These are phyloP conservation scores for Spencermartinsiella europaea DNA, from an alignment of 805 yeast species.

Conservation along the genomic window DNA sequence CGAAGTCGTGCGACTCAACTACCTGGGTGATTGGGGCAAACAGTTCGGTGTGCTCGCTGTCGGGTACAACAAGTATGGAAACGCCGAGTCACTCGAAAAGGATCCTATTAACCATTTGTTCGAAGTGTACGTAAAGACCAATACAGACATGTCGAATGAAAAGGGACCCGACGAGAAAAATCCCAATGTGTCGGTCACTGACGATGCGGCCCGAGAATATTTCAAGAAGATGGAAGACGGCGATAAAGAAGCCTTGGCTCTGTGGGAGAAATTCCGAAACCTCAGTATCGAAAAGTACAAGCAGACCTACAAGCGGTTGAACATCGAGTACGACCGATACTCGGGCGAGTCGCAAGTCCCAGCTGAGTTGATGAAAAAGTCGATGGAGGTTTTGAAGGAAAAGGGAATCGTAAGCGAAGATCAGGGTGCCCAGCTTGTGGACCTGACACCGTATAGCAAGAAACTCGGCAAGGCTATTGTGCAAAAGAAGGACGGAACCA, in stretches of 20 bases:
- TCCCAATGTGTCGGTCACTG: constrained; percentile 38
- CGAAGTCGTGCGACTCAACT: constrained; percentile 88
- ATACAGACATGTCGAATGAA: constrained; percentile 66
- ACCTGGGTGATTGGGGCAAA: constrained; percentile 99
- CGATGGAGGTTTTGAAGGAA: constrained; percentile 55
- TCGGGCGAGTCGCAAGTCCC: constrained; percentile 96
- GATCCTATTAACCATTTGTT: constrained; percentile 95
- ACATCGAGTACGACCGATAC: constrained; percentile 80
- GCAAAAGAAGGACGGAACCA: constrained; percentile 92
- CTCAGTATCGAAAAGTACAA: constrained; percentile 81
- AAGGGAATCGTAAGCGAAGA: constrained; percentile 75
- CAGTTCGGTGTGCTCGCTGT: constrained; percentile 95
- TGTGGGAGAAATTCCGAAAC: constrained; percentile 90
- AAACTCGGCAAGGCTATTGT: constrained; percentile 90
- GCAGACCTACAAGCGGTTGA: constrained; percentile 84
- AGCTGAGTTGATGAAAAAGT: constrained; percentile 61
- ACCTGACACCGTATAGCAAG: constrained; percentile 77
- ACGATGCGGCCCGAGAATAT: constrained; percentile 79
- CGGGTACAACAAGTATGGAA: constrained; percentile 83
- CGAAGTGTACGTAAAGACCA: constrained; percentile 85
- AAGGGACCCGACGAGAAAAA: constrained; percentile 48
- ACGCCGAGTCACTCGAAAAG: constrained; percentile 57
- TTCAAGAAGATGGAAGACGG: constrained; percentile 93
- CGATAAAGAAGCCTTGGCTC: constrained; percentile 65
- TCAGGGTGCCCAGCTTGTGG: constrained; percentile 85